Evolutionary conservation across 495 filamentous ascomycete genomes (phyloP).

Genomic region (Penicillium arizonense): DNA sequence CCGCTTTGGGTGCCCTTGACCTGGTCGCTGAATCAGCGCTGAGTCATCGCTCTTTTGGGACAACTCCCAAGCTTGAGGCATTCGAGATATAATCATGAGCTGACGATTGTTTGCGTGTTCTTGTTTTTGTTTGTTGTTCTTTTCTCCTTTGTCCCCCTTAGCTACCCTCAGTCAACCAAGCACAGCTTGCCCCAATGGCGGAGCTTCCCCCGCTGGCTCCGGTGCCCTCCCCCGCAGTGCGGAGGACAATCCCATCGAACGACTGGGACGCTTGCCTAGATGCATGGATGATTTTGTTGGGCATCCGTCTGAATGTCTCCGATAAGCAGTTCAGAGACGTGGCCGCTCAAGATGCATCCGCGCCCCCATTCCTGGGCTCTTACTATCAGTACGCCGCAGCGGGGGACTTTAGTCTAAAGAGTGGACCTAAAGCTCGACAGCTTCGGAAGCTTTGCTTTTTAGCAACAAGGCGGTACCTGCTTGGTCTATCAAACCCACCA

Average conservation of each 20-base stretch:
- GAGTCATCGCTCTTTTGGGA: conserved; percentile 21
- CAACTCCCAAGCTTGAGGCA: background rate
- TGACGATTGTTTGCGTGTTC: background rate
- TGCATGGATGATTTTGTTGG: conserved; percentile 68
- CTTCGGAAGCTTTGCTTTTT: conserved; percentile 64
- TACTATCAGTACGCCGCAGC: conserved; percentile 54
- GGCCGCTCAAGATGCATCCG: conserved; percentile 53
- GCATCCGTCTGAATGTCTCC: conserved; percentile 59
- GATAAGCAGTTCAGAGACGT: conserved; percentile 48
- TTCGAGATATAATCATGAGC: conserved; percentile 2
- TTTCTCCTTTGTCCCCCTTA: background rate
- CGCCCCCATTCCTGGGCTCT: conserved; percentile 58
- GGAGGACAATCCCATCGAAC: conserved; percentile 58
- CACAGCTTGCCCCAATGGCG: conserved; percentile 30
- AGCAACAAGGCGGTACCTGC: conserved; percentile 48
- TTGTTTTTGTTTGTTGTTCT: background rate
- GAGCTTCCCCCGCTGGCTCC: conserved; percentile 68
- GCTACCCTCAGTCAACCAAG: background rate
- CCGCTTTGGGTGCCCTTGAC: conserved; percentile 13
- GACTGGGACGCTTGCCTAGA: conserved; percentile 81
- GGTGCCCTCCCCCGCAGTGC: conserved; percentile 68
- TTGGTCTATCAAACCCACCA: conserved; percentile 23
- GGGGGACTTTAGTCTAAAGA: conserved; percentile 35
- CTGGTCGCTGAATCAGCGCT: conserved; percentile 7
- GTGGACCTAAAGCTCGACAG: conserved; percentile 46